Conservation (phyloP, 805 yeast species). For the Tetrapisispora pingtungensis region DNA sequence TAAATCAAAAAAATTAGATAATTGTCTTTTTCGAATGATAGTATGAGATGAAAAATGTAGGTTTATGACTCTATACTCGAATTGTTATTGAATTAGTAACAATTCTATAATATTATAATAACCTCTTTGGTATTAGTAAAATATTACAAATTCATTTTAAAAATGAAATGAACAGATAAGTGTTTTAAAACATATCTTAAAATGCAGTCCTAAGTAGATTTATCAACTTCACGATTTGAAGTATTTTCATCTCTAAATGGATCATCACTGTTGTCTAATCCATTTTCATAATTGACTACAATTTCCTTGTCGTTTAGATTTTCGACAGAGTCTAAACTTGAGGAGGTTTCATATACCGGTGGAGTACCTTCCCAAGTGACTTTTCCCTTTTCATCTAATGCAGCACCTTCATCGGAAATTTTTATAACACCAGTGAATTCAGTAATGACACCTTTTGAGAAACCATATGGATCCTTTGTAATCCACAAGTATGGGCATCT, state of each 20-base stretch:
- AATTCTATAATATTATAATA: neutral
- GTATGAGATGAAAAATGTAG: neutral
- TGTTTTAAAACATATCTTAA: neutral
- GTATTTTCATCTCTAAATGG: conserved; percentile 4
- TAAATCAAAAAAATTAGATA: no score
- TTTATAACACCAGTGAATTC: conserved; percentile 46
- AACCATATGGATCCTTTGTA: conserved; percentile 82
- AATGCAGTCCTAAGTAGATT: neutral
- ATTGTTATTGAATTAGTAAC: neutral
- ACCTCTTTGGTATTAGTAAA: neutral
- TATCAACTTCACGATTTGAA: neutral
- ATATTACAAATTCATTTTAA: no score
- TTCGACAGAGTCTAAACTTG: neutral
- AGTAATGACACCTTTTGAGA: conserved; percentile 51
- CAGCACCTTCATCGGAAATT: conserved; percentile 60
- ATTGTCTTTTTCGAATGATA: neutral
- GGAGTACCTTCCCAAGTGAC: conserved; percentile 43
- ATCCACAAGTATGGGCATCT: conserved; percentile 79
- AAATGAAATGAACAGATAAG: neutral
- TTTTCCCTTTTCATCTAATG: conserved; percentile 42
- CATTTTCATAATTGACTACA: neutral
- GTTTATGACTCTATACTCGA: neutral
- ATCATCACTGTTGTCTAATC: neutral
- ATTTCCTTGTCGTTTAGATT: conserved; percentile 4
- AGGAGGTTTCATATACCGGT: conserved; percentile 27